Evolutionary conservation across 129 eudicot genomes (phyloP), one percentile per base, ranked within the genome.

Genomic region (Rutidosis leptorrhynchoides): DNA sequence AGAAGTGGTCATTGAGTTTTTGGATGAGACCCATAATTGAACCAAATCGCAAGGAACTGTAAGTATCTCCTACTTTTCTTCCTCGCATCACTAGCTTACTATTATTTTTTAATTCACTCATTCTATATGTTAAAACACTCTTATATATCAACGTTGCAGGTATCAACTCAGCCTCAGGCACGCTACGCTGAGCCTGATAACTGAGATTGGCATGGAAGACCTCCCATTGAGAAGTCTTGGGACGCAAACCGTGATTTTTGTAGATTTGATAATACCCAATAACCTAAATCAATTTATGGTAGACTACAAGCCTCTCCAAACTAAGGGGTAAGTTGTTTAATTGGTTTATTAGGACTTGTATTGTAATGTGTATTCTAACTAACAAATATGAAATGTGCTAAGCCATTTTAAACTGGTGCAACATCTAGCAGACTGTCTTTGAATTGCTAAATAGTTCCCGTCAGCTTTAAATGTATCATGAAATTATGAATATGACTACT

Each of bases 141-240:
- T 53, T 17, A 59, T 72, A 16, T 46, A 26, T 51, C 40, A 35
- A 6, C 29, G n/a, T 35, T 54, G 27, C 74, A 85, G 98, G 64
- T 58, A 24, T 83, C 75, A 66, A 61, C 14, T 73, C 96, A 75
- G 66, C 66, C 83, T 20, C 95, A 77, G 80, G 67, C 57, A 59
- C 98, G 96, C 67, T 88, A 83, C 67, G 48, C 96, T 51, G 96
- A 93, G 77, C 96, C 86, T 16, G 96, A 93, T 66, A 83, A 76
- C 69, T 92, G 98, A 48, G 98, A 93, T 77, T 93, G 98, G 98
- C 98, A 91, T 62, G 88, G 76, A 68, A 85, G 98, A 29, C 70
- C 96, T 73, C 65, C 93, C 40, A 32, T 79, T 6, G 98, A 92
- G 80, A 82, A 85, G 54, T 81, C 97, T 61, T 88, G 98, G 96